phyloP scores from a whole-genome alignment of 495 filamentous ascomycete genomes.

The Penicillium waksmanii region DNA sequence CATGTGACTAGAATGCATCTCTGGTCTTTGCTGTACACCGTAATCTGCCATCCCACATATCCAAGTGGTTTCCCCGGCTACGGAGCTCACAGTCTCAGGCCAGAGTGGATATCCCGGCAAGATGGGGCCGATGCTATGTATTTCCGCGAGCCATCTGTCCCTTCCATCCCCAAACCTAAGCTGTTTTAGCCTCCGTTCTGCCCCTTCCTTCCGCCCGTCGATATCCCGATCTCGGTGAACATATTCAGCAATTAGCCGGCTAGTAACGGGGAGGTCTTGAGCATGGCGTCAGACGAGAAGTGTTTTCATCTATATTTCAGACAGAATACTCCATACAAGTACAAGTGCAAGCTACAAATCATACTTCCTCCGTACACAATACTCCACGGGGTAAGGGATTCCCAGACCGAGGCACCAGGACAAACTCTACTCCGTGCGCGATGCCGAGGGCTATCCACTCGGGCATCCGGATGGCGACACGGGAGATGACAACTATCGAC shows the following conservation, averaged over 20 bases:
- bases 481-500: conserved; percentile 39
- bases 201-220: conserved; percentile 17
- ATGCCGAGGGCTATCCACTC: conserved; percentile 25
- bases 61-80: conserved; percentile 19
- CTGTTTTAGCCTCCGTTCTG: conserved; percentile 10
- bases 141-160: not conserved
- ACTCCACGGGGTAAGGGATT: conserved; percentile 3
- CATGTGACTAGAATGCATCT: not conserved
- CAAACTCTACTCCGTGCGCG: conserved; percentile 7
- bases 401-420: conserved; percentile 7
- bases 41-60: not conserved
- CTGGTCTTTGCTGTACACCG: not conserved
- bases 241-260: conserved; percentile 25
- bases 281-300: not conserved
- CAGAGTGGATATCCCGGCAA: conserved; percentile 17
- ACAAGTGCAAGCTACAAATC: not conserved
- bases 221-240: conserved; percentile 33
- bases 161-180: not conserved
- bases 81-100: not conserved
- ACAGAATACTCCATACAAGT: not conserved
- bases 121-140: conserved; percentile 15
- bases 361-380: not conserved
- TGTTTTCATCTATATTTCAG: too few relatives aligned
- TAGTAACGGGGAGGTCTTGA: conserved; percentile 12
- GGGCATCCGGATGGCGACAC: conserved; percentile 28